A percentile compares a stretch with the other conserved stretches of the same genome.
These are phyloP conservation scores for Xylariales sp. DNA, from an alignment of 2,329 filamentous ascomycete species.

Conservation along the genomic window DNA sequence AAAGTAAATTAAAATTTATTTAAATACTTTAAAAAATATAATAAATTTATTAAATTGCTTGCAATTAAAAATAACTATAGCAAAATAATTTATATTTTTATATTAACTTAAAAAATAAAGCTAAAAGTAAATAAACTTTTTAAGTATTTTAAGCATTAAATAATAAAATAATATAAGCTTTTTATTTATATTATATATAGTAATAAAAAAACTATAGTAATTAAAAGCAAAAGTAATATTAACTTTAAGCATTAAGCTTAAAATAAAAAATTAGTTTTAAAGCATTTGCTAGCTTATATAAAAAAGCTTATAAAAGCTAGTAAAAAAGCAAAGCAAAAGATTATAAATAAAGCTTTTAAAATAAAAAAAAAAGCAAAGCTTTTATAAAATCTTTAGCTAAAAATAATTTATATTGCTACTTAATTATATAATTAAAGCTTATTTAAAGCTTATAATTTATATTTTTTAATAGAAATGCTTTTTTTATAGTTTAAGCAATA, in stretches of 20 bases:
- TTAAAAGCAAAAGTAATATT: neutral
- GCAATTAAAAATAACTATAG: constrained; percentile 4
- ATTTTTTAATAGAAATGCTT: neutral
- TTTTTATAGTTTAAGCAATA: neutral
- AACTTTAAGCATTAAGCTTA: neutral
- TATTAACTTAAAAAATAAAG: neutral
- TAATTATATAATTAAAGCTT: constrained; percentile 9
- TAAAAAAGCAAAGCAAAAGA: neutral
- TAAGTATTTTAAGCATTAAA: too few relatives aligned
- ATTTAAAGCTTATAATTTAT: neutral
- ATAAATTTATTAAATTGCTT: neutral
- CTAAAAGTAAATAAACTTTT: too few relatives aligned
- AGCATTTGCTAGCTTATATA: neutral
- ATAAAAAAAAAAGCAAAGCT: neutral
- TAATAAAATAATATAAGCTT: too few relatives aligned
- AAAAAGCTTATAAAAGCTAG: too few relatives aligned
- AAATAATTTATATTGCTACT: neutral
- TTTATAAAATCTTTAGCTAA: neutral
- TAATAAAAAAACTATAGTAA: too few relatives aligned
- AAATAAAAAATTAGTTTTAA: neutral
- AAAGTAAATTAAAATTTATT: too few relatives aligned
- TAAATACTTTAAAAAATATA: neutral
- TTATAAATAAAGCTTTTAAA: neutral
- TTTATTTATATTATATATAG: too few relatives aligned
- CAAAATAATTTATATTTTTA: constrained; percentile 2